These are phyloP conservation scores for Cyberlindnera japonica DNA, from an alignment of 805 yeast species.

Conservation along the genomic window DNA sequence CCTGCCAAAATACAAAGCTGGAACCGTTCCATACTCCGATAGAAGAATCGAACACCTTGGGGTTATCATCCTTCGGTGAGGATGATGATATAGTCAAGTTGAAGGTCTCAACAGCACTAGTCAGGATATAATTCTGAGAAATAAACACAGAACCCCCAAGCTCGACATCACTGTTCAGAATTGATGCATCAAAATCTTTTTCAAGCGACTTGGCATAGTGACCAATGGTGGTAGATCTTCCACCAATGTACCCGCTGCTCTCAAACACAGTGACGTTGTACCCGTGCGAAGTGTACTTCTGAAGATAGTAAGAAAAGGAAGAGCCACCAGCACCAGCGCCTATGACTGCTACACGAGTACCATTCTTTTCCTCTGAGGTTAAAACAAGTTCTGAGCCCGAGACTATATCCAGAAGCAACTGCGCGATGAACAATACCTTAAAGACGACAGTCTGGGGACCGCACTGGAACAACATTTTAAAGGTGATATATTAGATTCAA, in stretches of 20 bases:
- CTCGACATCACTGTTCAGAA: conserved; percentile 29
- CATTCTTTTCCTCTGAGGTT: conserved; percentile 1
- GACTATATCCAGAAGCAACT: background rate
- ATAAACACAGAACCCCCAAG: conserved; percentile 46
- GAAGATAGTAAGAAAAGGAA: conserved; percentile 42
- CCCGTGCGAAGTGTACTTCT: conserved; percentile 32
- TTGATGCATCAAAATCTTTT: conserved; percentile 23
- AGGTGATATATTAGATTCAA: too few species aligned
- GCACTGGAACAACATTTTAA: too few species aligned
- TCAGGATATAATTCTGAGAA: conserved; percentile 35
- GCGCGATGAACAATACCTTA: background rate
- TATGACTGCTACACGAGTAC: conserved; percentile 34
- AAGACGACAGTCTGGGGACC: too few species aligned
- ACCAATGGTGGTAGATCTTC: conserved; percentile 38
- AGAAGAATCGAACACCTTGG: conserved; percentile 15
- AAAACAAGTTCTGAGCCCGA: conserved; percentile 4
- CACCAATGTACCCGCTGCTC: conserved; percentile 38
- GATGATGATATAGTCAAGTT: conserved; percentile 26
- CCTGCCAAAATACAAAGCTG: conserved; percentile 19
- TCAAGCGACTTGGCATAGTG: conserved; percentile 5
- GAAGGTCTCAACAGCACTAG: conserved; percentile 36
- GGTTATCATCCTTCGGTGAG: conserved; percentile 3
- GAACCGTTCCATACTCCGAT: conserved; percentile 39
- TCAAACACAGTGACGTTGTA: conserved; percentile 43
- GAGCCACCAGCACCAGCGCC: conserved; percentile 55